phyloP scores from a whole-genome alignment of 768 basidiomycete species.

The Lactarius indigo region DNA sequence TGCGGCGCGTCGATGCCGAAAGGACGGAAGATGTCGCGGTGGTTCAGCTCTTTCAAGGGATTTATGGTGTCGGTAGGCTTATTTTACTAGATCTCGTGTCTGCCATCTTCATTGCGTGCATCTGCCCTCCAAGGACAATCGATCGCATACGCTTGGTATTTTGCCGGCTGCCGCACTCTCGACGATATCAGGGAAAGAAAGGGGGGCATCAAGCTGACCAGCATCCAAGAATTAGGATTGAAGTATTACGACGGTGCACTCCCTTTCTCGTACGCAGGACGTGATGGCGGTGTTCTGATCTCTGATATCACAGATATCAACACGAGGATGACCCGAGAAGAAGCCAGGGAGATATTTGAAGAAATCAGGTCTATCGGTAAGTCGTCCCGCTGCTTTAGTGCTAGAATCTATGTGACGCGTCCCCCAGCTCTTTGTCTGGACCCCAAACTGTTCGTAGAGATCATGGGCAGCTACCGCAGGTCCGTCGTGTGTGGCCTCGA shows the following conservation, averaged over 20 bases:
- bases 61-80: conserved; percentile 80
- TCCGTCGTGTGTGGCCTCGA: conserved; percentile 27
- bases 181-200: conserved; percentile 64
- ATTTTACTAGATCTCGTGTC: background rate
- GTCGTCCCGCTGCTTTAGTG: conserved; percentile 10
- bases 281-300: background rate
- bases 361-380: conserved; percentile 68
- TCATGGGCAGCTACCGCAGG: conserved; percentile 92
- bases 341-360: conserved; percentile 71
- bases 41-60: conserved; percentile 62
- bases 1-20: conserved; percentile 65
- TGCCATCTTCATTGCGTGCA: background rate
- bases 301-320: conserved; percentile 57
- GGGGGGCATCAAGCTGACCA: conserved; percentile 55
- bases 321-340: conserved; percentile 76
- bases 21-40: conserved; percentile 58
- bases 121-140: conserved; percentile 44
- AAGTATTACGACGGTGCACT: conserved; percentile 62
- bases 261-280: background rate
- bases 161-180: conserved; percentile 71
- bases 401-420: conserved; percentile 4
- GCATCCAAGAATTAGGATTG: conserved; percentile 64
- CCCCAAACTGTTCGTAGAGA: conserved; percentile 65
- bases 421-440: conserved; percentile 66
- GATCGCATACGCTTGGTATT: conserved; percentile 71